Evolutionary conservation across 2,329 filamentous ascomycete species (phyloP), one percentile per base, ranked within the genome.

Genomic region (Cladosporium sp.): DNA sequence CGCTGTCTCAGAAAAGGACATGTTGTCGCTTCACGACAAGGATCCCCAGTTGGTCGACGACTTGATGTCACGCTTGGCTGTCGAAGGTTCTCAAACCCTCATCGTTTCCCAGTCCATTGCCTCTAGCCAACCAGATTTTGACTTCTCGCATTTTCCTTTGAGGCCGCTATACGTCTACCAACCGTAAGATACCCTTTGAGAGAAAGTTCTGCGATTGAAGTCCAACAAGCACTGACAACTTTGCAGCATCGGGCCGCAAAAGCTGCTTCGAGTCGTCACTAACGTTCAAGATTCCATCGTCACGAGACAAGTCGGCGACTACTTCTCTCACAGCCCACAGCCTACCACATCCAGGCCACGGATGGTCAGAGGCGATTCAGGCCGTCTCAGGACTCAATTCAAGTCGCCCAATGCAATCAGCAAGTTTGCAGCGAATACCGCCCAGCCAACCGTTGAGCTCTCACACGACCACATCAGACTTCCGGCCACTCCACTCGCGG

Each of bases 191-290:
- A 10, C 5, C 13, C 23, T 10, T 7, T 8, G 8, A n/a, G 7
- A 21, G 8, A 43, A 7, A 7, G 7, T 43, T 18, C 6, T 43
- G 8, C 1, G 39, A n/a, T 30, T 11, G 25, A 13, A 4, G 2
- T 28, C 3, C n/a, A 30, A 30, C 16, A 21, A 32, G 6, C 6
- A 21, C 26, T 32, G 16, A 53, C 26, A 30, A 18, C n/a, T 13
- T 36, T 16, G 18, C 28, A 57, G 53, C 21, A 66, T 73, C 26
- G 71, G 71, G 4, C 72, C 72, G 11, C 65, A 66, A 8, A 72
- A 71, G 30, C 59, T 73, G 23, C 26, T 63, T 1, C 65, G 68
- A 51, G 68, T 66, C 5, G 32, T 72, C 28, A 63, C 21, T 11
- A 43, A 39, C 21, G 30, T 32, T 11, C 48, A 63, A 18, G 49